phyloP scores from a whole-genome alignment of 371 early-diverging fungal species.

The Nosema granulosis region DNA sequence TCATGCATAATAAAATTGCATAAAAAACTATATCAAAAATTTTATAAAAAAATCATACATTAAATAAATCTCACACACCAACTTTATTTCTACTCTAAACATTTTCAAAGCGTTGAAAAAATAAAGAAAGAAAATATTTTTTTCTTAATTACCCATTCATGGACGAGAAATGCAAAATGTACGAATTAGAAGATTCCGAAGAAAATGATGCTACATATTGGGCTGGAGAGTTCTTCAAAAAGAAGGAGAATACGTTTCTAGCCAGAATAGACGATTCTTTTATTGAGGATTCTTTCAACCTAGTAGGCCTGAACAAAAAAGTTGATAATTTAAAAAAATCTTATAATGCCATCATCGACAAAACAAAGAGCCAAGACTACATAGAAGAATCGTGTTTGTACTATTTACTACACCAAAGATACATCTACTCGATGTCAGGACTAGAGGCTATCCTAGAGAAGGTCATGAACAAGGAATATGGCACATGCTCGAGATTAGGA shows the following conservation, averaged over 20 bases:
- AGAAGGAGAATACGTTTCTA: conserved; percentile 53
- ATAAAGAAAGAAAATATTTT: too few species aligned
- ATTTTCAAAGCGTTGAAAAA: neutral
- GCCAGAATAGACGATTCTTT: conserved; percentile 58
- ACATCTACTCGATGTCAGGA: conserved; percentile 69
- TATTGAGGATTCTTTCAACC: conserved; percentile 77
- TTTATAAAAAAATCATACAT: neutral
- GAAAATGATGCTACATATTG: conserved; percentile 42
- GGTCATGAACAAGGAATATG: conserved; percentile 76
- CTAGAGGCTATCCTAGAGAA: conserved; percentile 72
- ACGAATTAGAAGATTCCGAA: conserved; percentile 17
- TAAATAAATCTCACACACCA: neutral
- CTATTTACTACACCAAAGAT: conserved; percentile 71
- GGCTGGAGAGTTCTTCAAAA: conserved; percentile 58
- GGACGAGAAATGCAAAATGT: neutral
- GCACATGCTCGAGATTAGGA: conserved; percentile 81
- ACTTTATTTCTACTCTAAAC: neutral
- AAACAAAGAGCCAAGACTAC: neutral
- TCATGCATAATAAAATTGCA: too few species aligned
- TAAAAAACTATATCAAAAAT: neutral
- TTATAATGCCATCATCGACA: conserved; percentile 72
- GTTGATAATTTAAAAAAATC: conserved; percentile 76
- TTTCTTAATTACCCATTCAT: too few species aligned
- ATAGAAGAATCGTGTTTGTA: conserved; percentile 68
- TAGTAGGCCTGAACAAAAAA: conserved; percentile 75